Percentiles rank a stretch among this genome's conserved stretches.
phyloP scores from a whole-genome alignment of 352 stramenopile species.

The Halophytophthora polymorphica region DNA sequence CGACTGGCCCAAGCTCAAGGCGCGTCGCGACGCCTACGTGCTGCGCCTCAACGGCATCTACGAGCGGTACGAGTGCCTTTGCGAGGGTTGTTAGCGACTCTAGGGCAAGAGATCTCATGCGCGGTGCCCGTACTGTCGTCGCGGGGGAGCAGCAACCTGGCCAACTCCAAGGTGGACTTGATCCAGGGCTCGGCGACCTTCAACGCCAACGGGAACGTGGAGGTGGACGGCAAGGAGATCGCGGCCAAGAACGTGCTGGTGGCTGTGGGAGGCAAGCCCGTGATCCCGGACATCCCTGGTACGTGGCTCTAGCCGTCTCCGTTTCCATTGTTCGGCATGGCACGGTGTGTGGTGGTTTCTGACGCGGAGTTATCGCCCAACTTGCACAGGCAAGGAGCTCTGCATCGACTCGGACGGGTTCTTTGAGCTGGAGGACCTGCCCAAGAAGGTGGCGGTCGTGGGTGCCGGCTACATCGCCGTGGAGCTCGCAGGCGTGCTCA shows the following conservation, averaged over 20 bases:
- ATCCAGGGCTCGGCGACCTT: slow-evolving; percentile 90
- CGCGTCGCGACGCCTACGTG: slow-evolving; percentile 94
- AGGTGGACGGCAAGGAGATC: slow-evolving; percentile 66
- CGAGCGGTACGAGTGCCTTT: slow-evolving; percentile 36
- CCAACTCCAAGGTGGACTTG: slow-evolving; percentile 87
- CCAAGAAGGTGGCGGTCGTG: slow-evolving; percentile 93
- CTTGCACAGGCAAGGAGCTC: slow-evolving; percentile 76
- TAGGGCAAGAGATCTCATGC: background rate
- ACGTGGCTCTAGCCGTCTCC: background rate
- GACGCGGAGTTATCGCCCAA: too few relatives aligned
- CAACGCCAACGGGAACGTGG: slow-evolving; percentile 69
- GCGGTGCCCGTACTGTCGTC: background rate
- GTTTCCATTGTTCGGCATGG: background rate
- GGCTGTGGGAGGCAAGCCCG: slow-evolving; percentile 54
- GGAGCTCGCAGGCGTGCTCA: slow-evolving; percentile 95
- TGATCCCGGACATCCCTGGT: slow-evolving; percentile 58
- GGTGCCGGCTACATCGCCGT: slow-evolving; percentile 98
- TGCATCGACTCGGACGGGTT: slow-evolving; percentile 96
- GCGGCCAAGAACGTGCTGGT: slow-evolving; percentile 62
- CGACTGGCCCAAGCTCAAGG: slow-evolving; percentile 92
- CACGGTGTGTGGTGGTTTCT: slow-evolving; percentile 1
- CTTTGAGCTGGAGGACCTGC: slow-evolving; percentile 93
- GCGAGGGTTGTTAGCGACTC: background rate
- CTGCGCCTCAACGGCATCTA: slow-evolving; percentile 97
- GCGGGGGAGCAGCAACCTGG: slow-evolving; percentile 66